Evolutionary conservation across 257 asterid species (phyloP), one percentile per base, ranked within the genome.

Genomic region (Ehretia macrophylla): DNA sequence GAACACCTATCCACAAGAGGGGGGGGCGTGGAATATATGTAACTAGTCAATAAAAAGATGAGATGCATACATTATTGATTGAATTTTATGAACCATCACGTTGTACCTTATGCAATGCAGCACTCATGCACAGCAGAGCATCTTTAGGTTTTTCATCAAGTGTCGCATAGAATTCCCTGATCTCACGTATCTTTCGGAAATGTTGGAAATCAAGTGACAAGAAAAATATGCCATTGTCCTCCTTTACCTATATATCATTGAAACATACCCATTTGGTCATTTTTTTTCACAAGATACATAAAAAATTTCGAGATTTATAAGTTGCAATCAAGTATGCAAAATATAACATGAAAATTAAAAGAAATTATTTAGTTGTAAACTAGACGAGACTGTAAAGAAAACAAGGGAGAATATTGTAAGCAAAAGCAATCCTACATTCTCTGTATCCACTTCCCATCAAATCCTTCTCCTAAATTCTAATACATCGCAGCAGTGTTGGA

Each of bases 91-190:
- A 35, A 32, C 21, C 22, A 56, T 55, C 38, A 39, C 18, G 17
- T 51, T 45, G 38, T 75, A 91, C 95, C 95, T 84, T 84, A 82
- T 92, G 97, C 65, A 82, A 47, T 51, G 97, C 95, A 35, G 87
- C 93, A 77, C 93, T 75, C 87, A 92, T 65, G 75, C 97, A 92
- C 63, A 84, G 63, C 65, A 88, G 73, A 64, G 93, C 87, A 66
- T 84, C 90, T 78, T 77, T 86, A 23, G 97, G 94, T 37, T 73
- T 92, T 73, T 78, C 92, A 56, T 77, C 88, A 59, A 92, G 59
- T 37, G 75, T 59, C 20, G 64, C 68, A 61, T 74, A 86, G 68
- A 92, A 76, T n/a, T 76, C 85, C 59, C 72, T 72, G 4, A 81
- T 23, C 52, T 67, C 69, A 66, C 87, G 86, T 63, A 67, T 79